Percentiles rank a stretch among this genome's conserved stretches.
These are phyloP conservation scores for Lepidium sativum DNA, from an alignment of 345 rosid genomes.

Conservation along the genomic window DNA sequence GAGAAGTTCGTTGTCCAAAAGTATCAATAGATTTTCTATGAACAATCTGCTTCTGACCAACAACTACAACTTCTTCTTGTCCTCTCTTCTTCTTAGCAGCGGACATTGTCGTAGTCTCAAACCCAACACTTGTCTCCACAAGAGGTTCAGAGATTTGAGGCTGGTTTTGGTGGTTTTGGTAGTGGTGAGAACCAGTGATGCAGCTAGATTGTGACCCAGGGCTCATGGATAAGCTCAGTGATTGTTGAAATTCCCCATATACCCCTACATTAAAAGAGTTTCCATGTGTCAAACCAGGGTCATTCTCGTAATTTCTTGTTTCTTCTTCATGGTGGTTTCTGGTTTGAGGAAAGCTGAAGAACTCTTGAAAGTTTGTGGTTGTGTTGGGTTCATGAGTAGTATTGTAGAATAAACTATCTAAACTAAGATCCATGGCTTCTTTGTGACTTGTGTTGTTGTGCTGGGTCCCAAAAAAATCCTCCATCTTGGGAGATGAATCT, in stretches of 20 bases:
- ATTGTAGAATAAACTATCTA: constrained; percentile 56
- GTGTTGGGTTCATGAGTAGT: constrained; percentile 34
- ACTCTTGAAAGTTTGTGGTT: constrained; percentile 27
- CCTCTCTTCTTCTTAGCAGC: constrained; percentile 59
- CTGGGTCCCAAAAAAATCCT: constrained; percentile 89
- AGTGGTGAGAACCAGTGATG: constrained; percentile 51
- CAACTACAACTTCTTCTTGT: constrained; percentile 43
- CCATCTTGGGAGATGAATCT: constrained; percentile 70
- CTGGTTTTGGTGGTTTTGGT: constrained; percentile 19
- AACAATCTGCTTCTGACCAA: constrained; percentile 58
- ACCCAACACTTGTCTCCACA: constrained; percentile 35
- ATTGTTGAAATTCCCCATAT: constrained; percentile 74
- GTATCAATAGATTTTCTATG: constrained; percentile 95
- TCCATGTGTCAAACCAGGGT: constrained; percentile 45
- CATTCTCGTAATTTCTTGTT: constrained; percentile 34
- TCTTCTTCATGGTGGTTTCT: constrained; percentile 38
- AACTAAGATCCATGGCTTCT: constrained; percentile 72
- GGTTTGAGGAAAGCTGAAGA: constrained; percentile 30
- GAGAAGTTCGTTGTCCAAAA: constrained; percentile 97
- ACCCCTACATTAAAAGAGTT: constrained; percentile 45
- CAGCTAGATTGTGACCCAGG: constrained; percentile 91
- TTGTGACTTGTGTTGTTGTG: constrained; percentile 47
- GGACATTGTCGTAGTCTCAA: constrained; percentile 40
- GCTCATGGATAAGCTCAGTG: constrained; percentile 94
- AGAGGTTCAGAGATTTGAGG: constrained; percentile 36